A percentile compares a stretch with the other conserved stretches of the same genome.
phyloP scores from a whole-genome alignment of 2,329 filamentous ascomycete species.

The Phyllachora maydis region DNA sequence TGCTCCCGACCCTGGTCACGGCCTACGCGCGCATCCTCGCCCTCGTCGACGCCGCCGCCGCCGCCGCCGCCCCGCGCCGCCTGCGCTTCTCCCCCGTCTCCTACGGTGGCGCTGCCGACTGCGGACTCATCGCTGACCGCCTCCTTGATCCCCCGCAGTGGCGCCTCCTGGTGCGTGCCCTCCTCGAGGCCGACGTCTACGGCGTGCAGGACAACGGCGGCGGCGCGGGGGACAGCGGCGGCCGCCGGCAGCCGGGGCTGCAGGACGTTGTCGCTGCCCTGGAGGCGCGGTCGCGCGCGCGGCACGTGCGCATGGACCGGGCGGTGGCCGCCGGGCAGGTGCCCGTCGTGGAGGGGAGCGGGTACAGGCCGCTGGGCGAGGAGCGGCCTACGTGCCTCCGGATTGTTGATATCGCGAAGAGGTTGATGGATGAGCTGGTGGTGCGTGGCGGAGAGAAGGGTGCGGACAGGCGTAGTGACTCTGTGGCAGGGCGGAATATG shows the following conservation, averaged over 20 bases:
- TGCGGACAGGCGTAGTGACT: no score
- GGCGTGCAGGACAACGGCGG: constrained; percentile 15
- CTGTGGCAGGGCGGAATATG: no score
- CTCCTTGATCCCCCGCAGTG: constrained; percentile 30
- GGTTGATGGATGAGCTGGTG: constrained; percentile 29
- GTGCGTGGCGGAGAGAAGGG: constrained; percentile 21
- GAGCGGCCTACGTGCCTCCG: constrained; percentile 23
- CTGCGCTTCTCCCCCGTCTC: constrained; percentile 22
- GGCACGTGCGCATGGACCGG: constrained; percentile 28
- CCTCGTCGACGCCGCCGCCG: constrained; percentile 29
- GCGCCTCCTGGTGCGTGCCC: constrained; percentile 28
- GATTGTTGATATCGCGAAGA: constrained; percentile 31
- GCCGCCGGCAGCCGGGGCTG: constrained; percentile 22
- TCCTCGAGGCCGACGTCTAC: constrained; percentile 36
- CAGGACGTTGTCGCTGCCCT: constrained; percentile 31
- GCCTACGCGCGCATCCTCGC: constrained; percentile 32
- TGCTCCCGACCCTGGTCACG: constrained; percentile 35
- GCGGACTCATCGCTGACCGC: constrained; percentile 16
- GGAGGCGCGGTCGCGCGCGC: constrained; percentile 23
- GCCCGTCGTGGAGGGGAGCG: constrained; percentile 5
- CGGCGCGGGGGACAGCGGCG: constrained; percentile 5
- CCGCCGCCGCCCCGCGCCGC: no score
- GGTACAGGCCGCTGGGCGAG: constrained; percentile 12
- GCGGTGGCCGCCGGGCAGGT: constrained; percentile 17
- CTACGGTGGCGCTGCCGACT: constrained; percentile 19